These are phyloP conservation scores for Fusarium fracticaudum DNA, from an alignment of 2,329 filamentous ascomycete genomes.

Conservation along the genomic window DNA sequence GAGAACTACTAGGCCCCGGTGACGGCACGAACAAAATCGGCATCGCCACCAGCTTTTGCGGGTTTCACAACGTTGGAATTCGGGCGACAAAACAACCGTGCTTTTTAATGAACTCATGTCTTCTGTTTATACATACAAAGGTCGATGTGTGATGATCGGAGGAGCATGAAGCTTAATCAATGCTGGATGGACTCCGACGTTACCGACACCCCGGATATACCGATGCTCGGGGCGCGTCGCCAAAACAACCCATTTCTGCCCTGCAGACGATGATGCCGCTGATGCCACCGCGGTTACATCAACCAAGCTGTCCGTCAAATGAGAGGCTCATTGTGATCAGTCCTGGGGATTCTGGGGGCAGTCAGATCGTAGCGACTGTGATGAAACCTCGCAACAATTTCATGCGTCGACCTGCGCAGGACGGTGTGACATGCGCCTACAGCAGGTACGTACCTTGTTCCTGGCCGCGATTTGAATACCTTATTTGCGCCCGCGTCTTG, in stretches of 20 bases:
- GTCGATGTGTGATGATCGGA: neutral
- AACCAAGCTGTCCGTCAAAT: neutral
- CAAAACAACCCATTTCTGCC: constrained; percentile 4
- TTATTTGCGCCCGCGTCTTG: constrained; percentile 13
- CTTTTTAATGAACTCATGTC: neutral
- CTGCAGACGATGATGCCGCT: neutral
- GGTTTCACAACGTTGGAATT: neutral
- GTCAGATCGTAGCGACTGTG: neutral
- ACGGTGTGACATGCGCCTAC: constrained; percentile 8
- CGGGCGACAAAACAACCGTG: neutral
- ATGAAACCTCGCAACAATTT: constrained; percentile 28
- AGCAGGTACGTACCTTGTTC: constrained; percentile 19
- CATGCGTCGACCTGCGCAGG: constrained; percentile 8
- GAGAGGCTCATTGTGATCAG: neutral
- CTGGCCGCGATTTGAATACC: constrained; percentile 5
- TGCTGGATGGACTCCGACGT: constrained; percentile 9
- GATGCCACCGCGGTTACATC: constrained; percentile 16
- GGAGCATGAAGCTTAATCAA: neutral
- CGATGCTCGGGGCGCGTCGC: constrained; percentile 17
- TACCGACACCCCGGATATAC: constrained; percentile 28
- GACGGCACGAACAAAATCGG: constrained; percentile 13
- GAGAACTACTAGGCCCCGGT: constrained; percentile 7
- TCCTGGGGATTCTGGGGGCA: neutral
- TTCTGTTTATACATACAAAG: neutral
- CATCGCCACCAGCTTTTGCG: constrained; percentile 13